phyloP scores from a whole-genome alignment of 331 rosid genomes.

The Acacia pycnantha region DNA sequence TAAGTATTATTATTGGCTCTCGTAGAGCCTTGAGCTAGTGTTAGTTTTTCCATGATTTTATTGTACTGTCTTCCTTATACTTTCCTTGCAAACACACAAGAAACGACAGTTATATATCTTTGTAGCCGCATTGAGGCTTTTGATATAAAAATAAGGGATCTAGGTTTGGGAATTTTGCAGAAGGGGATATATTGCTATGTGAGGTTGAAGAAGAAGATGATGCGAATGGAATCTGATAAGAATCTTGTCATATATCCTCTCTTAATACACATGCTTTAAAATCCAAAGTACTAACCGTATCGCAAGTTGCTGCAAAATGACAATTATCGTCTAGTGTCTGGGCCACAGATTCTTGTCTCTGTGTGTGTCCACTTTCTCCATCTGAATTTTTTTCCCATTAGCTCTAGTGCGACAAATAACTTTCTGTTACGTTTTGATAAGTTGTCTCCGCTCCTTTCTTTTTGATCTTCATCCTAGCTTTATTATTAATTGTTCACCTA shows the following conservation, averaged over 20 bases:
- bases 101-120: not conserved
- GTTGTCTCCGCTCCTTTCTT: not conserved
- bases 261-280: not conserved
- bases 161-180: not conserved
- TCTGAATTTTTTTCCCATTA: not conserved
- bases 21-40: no score
- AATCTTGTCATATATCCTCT: constrained; percentile 11
- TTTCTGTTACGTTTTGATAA: not conserved
- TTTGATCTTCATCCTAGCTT: not conserved
- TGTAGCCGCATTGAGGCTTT: not conserved
- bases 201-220: not conserved
- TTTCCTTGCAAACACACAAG: not conserved
- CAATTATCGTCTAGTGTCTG: not conserved
- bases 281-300: constrained; percentile 15
- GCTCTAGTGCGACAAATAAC: not conserved
- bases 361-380: constrained; percentile 18
- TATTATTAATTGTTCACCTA: not conserved
- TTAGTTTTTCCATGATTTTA: not conserved
- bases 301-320: constrained; percentile 18
- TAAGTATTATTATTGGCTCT: no score
- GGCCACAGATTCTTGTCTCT: not conserved
- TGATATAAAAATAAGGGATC: not conserved
- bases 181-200: not conserved
- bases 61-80: not conserved
- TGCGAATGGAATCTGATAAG: constrained; percentile 3